A percentile compares a stretch with the other conserved stretches of the same genome.
These are phyloP conservation scores for Fraxinus baroniana DNA, from an alignment of 305 asterid species.

Conservation along the genomic window DNA sequence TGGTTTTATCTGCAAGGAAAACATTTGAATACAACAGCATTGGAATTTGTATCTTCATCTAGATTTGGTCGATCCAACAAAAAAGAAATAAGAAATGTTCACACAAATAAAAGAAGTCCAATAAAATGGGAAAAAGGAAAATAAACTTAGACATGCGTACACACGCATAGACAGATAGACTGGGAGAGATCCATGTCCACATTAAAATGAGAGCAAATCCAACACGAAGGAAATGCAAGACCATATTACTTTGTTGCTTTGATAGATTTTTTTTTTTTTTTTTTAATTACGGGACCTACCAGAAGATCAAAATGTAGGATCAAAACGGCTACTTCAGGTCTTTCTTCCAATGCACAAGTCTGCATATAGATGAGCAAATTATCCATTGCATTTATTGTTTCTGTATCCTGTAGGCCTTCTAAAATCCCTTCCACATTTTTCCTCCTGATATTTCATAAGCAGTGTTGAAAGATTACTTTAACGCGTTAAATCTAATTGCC, in stretches of 20 bases:
- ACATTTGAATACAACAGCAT: background rate
- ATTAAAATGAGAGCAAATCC: background rate
- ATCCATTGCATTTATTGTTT: slow-evolving; percentile 40
- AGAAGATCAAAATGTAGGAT: slow-evolving; percentile 69
- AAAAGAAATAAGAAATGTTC: background rate
- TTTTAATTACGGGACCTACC: slow-evolving; percentile 35
- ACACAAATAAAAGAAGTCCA: background rate
- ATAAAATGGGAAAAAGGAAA: background rate
- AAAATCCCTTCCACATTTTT: slow-evolving; percentile 43
- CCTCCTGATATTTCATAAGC: slow-evolving; percentile 50
- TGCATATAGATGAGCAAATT: slow-evolving; percentile 49
- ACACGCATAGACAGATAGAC: background rate
- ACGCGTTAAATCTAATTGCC: background rate
- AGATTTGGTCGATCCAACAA: background rate
- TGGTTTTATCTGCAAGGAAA: slow-evolving; percentile 47
- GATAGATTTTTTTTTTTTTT: background rate
- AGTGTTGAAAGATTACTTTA: background rate
- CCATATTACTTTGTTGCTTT: background rate
- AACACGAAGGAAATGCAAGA: background rate
- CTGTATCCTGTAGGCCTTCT: slow-evolving; percentile 49
- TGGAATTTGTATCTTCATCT: background rate
- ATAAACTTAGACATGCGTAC: background rate
- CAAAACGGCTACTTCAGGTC: slow-evolving; percentile 52
- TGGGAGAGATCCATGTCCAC: background rate
- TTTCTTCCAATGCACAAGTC: slow-evolving; percentile 48